These are phyloP conservation scores for Hebeloma cylindrosporum DNA, from an alignment of 768 basidiomycete species.

Conservation along the genomic window DNA sequence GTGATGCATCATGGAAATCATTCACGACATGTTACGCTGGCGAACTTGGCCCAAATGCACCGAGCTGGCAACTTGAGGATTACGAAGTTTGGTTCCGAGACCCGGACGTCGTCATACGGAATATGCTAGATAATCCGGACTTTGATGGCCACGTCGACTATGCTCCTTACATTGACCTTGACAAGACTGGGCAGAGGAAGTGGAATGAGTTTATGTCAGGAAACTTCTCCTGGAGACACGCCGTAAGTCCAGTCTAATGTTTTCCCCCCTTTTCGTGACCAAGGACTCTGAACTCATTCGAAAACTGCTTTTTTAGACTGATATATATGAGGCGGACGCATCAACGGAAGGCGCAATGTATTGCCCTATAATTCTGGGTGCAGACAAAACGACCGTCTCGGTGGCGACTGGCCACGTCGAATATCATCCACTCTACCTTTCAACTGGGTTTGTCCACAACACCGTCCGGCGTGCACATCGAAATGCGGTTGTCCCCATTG, in stretches of 20 bases:
- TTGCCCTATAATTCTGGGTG: constrained; percentile 16
- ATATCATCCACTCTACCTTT: constrained; percentile 18
- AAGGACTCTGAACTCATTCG: too few relatives aligned
- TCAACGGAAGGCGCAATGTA: constrained; percentile 1
- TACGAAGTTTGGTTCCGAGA: constrained; percentile 35
- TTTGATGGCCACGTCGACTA: constrained; percentile 31
- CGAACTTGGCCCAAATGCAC: not conserved
- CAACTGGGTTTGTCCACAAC: constrained; percentile 16
- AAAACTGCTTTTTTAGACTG: too few relatives aligned
- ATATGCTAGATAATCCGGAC: constrained; percentile 31
- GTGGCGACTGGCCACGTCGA: constrained; percentile 18
- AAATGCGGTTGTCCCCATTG: constrained; percentile 3
- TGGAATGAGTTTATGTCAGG: constrained; percentile 41
- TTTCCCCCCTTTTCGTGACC: too few relatives aligned
- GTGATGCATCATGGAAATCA: not conserved
- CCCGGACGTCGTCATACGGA: constrained; percentile 23
- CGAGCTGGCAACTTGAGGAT: constrained; percentile 1
- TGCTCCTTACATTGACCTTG: constrained; percentile 15
- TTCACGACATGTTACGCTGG: not conserved
- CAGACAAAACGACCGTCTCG: constrained; percentile 22
- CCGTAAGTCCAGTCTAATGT: too few relatives aligned
- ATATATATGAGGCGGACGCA: not conserved
- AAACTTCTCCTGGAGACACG: constrained; percentile 38
- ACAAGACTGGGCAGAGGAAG: constrained; percentile 20
- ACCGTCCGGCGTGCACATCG: constrained; percentile 14